These are phyloP conservation scores for Prunus kanzakura DNA, from an alignment of 306 rosid genomes.

Conservation along the genomic window DNA sequence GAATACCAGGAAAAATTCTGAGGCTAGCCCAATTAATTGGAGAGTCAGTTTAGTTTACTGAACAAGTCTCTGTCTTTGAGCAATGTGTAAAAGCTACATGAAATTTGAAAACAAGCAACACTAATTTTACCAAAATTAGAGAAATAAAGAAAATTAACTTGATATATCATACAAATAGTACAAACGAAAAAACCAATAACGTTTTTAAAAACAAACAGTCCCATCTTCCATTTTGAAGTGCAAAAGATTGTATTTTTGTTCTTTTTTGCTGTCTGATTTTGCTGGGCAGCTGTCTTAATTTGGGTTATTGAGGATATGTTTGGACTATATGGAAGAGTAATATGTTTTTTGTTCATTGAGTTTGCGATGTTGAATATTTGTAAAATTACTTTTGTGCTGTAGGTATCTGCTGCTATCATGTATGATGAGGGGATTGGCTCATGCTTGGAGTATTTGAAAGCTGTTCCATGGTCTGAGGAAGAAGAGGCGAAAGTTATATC, in stretches of 20 bases:
- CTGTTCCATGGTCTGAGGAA: constrained; percentile 82
- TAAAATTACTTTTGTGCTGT: constrained; percentile 2
- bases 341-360: not conserved
- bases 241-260: too few species aligned
- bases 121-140: not conserved
- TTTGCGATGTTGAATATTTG: not conserved
- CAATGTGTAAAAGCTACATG: not conserved
- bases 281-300: not conserved
- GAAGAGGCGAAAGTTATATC: constrained; percentile 68
- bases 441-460: constrained; percentile 77
- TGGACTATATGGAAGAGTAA: not conserved
- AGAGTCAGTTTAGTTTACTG: not conserved
- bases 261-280: not conserved
- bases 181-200: too few species aligned
- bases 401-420: constrained; percentile 86
- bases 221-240: too few species aligned
- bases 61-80: not conserved
- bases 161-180: not conserved
- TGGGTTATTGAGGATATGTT: not conserved
- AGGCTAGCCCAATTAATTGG: not conserved
- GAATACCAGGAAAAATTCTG: not conserved
- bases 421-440: constrained; percentile 72
- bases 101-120: not conserved
- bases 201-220: too few species aligned
- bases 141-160: not conserved